Evolutionary conservation across 2,329 filamentous ascomycete species (phyloP).

Genomic region (Sordariomycetes sp.): DNA sequence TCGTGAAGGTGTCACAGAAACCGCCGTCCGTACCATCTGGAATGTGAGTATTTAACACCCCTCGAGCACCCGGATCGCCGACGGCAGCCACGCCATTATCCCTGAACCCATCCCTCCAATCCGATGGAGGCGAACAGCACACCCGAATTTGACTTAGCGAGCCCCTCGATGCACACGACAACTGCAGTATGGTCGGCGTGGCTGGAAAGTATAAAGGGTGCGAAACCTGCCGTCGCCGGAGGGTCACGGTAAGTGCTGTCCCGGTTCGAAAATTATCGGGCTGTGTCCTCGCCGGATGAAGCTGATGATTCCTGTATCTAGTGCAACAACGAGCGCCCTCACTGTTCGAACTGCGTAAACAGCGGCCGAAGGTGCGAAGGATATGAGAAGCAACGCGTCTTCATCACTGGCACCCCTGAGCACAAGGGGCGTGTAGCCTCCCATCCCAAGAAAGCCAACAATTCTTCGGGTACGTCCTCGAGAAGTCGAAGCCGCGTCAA

Average conservation of each 20-base stretch:
- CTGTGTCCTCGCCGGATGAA: constrained; percentile 45
- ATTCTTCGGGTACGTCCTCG: constrained; percentile 1
- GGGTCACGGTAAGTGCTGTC: constrained; percentile 42
- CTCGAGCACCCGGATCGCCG: no score
- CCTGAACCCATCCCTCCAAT: no score
- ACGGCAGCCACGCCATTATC: no score
- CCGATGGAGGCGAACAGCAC: no score
- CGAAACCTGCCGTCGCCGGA: constrained; percentile 49
- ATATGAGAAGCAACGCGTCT: constrained; percentile 54
- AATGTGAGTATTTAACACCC: no score
- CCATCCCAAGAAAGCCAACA: constrained; percentile 33
- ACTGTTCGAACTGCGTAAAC: constrained; percentile 50
- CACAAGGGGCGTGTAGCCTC: constrained; percentile 47
- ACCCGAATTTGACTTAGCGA: no score
- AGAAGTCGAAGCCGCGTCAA: constrained; percentile 20
- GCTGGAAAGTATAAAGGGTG: constrained; percentile 57
- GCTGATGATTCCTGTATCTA: constrained; percentile 37
- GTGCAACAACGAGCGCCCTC: constrained; percentile 54
- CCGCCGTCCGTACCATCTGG: no score
- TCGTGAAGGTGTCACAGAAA: no score
- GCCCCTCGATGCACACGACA: not conserved
- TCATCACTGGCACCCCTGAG: constrained; percentile 51
- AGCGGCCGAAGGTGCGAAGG: constrained; percentile 50
- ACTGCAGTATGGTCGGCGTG: constrained; percentile 46
- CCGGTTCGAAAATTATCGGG: not conserved